Evolutionary conservation across 805 yeast genomes (phyloP), one percentile per base, ranked within the genome.

Genomic region (Debaryomyces castellii): DNA sequence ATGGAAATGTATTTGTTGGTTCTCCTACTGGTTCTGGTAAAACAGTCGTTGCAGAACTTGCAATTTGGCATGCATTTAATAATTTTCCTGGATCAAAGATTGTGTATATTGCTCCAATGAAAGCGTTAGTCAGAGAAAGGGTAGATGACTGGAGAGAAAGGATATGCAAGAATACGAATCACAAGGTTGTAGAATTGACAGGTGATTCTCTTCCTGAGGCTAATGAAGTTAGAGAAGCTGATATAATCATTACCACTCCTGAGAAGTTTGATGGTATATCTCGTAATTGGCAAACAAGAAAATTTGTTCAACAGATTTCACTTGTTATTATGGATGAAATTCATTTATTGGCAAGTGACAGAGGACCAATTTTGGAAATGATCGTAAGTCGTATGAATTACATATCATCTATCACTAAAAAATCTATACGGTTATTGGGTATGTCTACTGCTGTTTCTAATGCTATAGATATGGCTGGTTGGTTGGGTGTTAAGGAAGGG

Each of bases 21-120:
- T 90, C 98, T 0, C 99, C 99, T 2, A 94, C 99, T 2, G 99
- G 99, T 20, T 92, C 97, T 0, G 99, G 99, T 54, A 94, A 94
- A 64, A 94, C 99, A 0, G 86, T 94, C 27, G 98, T 95, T 23
- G 96, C 98, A 0, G 99, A 94, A 60, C 67, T 94, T 45, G 98
- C 98, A 0, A 88, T 94, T 12, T 94, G 98, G 97, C 92, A 90
- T 62, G 97, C 99, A 0, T 87, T 92, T 62, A 80, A 77, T 39
- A 85, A 87, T 39, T 82, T 76, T 47, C 97, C 97, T 0, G 81
- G 83, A 9, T 81, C 89, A 1, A 90, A 90, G 54, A 76, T 88
- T 21, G 92, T 87, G 6, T 87, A 88, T 59, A 86, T 87, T 67
- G 95, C 95, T 0, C 95, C 95, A 1, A 88, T 87, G 95, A 87